Base-by-base conservation (phyloP, 2,329 filamentous ascomycete species). In the Phyllosticta ampelicida region DNA sequence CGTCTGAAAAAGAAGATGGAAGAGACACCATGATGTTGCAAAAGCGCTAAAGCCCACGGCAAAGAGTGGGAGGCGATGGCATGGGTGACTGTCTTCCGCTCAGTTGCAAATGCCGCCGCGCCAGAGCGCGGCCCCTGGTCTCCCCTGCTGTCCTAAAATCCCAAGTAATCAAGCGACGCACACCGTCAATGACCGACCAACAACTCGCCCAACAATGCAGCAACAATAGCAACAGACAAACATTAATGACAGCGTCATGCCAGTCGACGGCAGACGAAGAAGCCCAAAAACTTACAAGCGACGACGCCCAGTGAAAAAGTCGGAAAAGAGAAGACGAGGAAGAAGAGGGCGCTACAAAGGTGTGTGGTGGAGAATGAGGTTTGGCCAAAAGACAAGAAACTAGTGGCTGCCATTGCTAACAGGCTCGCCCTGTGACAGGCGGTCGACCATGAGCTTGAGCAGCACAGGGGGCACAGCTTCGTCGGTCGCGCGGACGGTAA, bases 401-500 rank as follows among this genome's bases (percentile, higher is more conserved):
- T 44, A 44, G 13, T n/a, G 36, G 36, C 36, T 16, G 36, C 36
- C 16, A 26, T 26, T 26, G 13, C 6, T 50, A n/a, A 29, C 21
- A 28, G 56, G 13, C 53, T 55, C 53, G 30, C 81, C 81, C 64
- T 80, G 77, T 8, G 86, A 79, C 53, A 97, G 78, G 61, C 87
- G 82, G 62, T 92, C 88, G 68, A 95, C 87, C 90, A 99, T 95
- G 60, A 88, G 76, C 71, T 89, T 91, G 67, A 94, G 77, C 59
- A 99, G 71, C 19, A 92, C 80, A 1, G 83, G 80, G 8, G 94
- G 90, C 0, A 99, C 89, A 29, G 79, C 82, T 68, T 97, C 94
- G 67, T 97, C 92, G 1, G 94, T 99, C 5, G 92, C 94, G 62
- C 94, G 83, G 65, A 99, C 86, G 0, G 94, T 99, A 61, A 97